Evolutionary conservation across 371 early-diverging fungal species (phyloP).

Genomic region (Funneliformis caledonium): DNA sequence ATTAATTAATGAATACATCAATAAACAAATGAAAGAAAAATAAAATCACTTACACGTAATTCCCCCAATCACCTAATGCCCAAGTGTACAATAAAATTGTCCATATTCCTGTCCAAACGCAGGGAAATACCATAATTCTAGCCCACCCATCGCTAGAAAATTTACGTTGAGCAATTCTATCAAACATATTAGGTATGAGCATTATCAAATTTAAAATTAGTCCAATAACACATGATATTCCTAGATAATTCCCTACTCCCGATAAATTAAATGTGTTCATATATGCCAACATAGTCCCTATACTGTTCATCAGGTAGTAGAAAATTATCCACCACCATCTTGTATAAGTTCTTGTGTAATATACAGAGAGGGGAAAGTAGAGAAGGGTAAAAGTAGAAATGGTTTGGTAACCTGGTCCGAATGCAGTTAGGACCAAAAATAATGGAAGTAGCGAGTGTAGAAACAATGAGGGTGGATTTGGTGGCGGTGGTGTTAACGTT

Average conservation of each 20-base stretch:
- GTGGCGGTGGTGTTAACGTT: neutral
- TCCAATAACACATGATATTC: neutral
- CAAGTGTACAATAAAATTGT: neutral
- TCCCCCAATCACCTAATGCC: constrained; percentile 10
- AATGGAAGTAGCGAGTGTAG: constrained; percentile 2
- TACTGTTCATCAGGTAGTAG: neutral
- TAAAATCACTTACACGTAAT: constrained; percentile 20
- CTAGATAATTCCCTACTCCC: neutral
- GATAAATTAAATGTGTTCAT: neutral
- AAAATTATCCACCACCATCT: constrained; percentile 16
- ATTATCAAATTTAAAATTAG: neutral
- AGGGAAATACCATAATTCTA: neutral
- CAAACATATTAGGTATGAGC: neutral
- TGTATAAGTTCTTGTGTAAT: constrained; percentile 7
- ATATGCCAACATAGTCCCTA: constrained; percentile 3
- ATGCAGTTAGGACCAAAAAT: neutral
- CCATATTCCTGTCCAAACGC: constrained; percentile 25
- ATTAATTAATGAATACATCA: too few species aligned
- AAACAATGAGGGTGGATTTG: neutral
- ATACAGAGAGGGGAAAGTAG: constrained; percentile 7
- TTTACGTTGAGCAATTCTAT: neutral
- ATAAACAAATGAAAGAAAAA: neutral
- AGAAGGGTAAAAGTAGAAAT: constrained; percentile 3
- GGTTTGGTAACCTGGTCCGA: constrained; percentile 15
- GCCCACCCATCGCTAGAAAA: constrained; percentile 1